phyloP scores from a whole-genome alignment of 148 eudicot genomes.

The Drosera capensis region DNA sequence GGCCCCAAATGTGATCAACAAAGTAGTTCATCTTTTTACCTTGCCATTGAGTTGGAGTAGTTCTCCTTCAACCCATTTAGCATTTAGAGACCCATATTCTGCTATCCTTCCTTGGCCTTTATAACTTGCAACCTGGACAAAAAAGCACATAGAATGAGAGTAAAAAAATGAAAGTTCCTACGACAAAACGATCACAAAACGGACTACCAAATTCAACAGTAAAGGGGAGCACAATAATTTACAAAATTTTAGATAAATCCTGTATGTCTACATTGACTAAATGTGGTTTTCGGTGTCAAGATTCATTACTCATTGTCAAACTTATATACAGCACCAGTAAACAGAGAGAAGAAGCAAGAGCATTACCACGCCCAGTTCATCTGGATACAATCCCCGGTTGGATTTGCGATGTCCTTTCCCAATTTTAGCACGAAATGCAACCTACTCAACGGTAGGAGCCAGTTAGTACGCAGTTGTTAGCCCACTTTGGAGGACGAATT shows the following conservation, averaged over 20 bases:
- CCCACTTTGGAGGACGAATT: not conserved
- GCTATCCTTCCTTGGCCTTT: conserved; percentile 97
- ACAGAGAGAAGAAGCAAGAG: not conserved
- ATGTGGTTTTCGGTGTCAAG: too few species aligned
- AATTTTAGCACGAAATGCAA: conserved; percentile 87
- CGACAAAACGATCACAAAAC: too few species aligned
- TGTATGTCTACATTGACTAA: too few species aligned
- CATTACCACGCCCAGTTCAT: conserved; percentile 90
- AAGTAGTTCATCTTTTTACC: conserved; percentile 28
- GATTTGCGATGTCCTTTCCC: conserved; percentile 58
- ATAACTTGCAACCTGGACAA: conserved; percentile 59
- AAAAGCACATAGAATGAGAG: conserved; percentile 6
- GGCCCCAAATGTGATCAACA: not conserved
- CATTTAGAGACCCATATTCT: conserved; percentile 66
- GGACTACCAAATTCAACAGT: too few species aligned
- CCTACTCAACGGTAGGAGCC: conserved; percentile 26
- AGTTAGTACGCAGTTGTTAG: not conserved
- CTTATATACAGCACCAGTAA: not conserved
- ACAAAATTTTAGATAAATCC: too few species aligned
- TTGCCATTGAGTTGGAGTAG: conserved; percentile 89
- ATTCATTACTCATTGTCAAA: too few species aligned
- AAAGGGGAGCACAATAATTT: too few species aligned
- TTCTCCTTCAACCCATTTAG: conserved; percentile 94
- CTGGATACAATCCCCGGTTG: conserved; percentile 75
- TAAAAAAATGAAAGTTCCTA: too few species aligned